phyloP scores from a whole-genome alignment of 2,329 filamentous ascomycete species.

The Xylaria sp. region DNA sequence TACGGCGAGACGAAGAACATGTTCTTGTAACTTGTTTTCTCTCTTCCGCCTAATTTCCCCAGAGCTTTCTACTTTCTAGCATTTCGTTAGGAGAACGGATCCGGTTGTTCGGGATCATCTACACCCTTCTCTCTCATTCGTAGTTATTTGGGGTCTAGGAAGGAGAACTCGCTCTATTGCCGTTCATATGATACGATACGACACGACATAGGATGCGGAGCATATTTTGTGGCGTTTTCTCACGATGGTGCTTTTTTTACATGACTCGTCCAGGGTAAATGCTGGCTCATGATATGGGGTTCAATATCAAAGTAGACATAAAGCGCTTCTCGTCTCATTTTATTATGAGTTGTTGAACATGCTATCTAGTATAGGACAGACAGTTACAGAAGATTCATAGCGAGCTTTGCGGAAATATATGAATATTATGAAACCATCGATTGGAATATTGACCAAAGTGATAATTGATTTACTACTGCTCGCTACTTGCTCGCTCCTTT shows the following conservation, averaged over 20 bases:
- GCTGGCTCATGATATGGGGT: neutral
- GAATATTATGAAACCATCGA: neutral
- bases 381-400: neutral
- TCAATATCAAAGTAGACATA: neutral
- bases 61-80: neutral
- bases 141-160: neutral
- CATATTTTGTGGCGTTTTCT: neutral
- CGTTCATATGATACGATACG: constrained; percentile 1
- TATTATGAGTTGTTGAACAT: neutral
- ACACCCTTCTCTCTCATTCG: neutral
- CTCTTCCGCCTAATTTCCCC: neutral
- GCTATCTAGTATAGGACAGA: neutral
- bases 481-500: neutral
- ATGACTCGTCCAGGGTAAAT: neutral
- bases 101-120: neutral
- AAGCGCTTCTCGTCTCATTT: neutral
- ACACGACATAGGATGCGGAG: neutral
- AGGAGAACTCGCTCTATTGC: neutral
- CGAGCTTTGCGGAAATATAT: neutral
- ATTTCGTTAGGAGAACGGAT: neutral
- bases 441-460: neutral
- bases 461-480: neutral
- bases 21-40: constrained; percentile 9
- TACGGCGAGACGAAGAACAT: constrained; percentile 15
- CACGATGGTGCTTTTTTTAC: neutral